Evolutionary conservation across 148 eudicot genomes (phyloP), one percentile per base, ranked within the genome.

Genomic region (Rhododendron vialii): DNA sequence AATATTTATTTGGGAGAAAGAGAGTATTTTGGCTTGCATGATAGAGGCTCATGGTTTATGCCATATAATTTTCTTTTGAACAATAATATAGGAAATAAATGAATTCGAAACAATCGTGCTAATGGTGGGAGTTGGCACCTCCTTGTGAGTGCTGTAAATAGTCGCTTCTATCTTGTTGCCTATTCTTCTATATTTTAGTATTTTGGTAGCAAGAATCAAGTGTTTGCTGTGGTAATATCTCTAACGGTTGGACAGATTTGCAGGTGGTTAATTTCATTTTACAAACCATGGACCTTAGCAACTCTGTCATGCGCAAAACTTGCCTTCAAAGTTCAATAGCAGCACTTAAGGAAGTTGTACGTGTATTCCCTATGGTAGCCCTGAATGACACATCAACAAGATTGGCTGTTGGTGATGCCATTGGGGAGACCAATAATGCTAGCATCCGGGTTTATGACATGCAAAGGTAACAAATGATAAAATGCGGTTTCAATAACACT

Each of bases 371-470:
- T 28, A 97, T 97, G 99, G 92, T 95, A 88, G 95, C 98, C 20
- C 87, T 95, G 79, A 97, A 94, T 91, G 96, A 94, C 86, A 73
- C 90, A 20, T 92, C 93, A 80, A 93, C 98, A 65, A 90, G 96
- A 38, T 91, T 97, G 90, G 99, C 99, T 88, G 93, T 97, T 89
- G 99, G 99, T 80, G 99, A 97, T 93, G 99, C 98, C 81, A 90
- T 97, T 87, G 93, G 93, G 55, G 95, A 97, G 88, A 88, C 90
- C 78, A 93, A 95, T 53, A 85, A 84, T 87, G 93, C 95, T 74
- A 90, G 41, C 89, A 93, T 97, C 89, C 95, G 95, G 85, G 94
- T 97, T 63, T 95, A 93, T 90, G 99, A 97, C 90, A 91, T 94
- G 95, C 98, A 93, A 87, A 97, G 99, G 99, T 97, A 89, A 71